These are phyloP conservation scores for Annona cherimola DNA, from an alignment of 164 flowering plant genomes.

Conservation along the genomic window DNA sequence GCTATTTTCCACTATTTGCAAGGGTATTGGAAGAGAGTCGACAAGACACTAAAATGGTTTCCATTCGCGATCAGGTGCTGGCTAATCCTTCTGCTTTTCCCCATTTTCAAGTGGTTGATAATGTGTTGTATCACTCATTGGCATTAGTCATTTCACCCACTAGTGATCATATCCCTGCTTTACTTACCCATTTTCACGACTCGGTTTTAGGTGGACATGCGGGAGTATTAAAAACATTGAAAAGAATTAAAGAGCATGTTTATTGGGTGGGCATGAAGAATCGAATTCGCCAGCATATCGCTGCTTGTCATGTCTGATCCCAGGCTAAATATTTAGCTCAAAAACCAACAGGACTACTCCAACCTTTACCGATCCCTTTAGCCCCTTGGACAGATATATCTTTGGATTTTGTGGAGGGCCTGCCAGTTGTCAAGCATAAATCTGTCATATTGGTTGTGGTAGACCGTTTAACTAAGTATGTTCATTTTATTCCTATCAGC, in stretches of 20 bases:
- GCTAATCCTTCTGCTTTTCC: too few relatives aligned
- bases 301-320: background rate
- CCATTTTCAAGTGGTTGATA: too few relatives aligned
- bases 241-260: background rate
- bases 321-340: background rate
- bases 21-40: too few relatives aligned
- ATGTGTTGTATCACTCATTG: background rate
- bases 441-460: background rate
- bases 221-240: background rate
- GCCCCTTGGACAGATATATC: background rate
- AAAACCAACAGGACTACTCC: background rate
- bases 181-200: background rate
- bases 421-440: background rate
- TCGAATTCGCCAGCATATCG: background rate
- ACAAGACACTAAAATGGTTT: too few relatives aligned
- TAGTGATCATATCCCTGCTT: too few relatives aligned
- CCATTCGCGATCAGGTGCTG: too few relatives aligned
- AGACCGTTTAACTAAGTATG: background rate
- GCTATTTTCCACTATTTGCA: too few relatives aligned
- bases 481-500: background rate
- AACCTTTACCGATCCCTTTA: background rate
- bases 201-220: background rate
- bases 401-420: background rate
- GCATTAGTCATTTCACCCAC: too few relatives aligned
- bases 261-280: background rate